phyloP scores from a whole-genome alignment of 768 basidiomycete species.

The Nevesoporus exiguus region DNA sequence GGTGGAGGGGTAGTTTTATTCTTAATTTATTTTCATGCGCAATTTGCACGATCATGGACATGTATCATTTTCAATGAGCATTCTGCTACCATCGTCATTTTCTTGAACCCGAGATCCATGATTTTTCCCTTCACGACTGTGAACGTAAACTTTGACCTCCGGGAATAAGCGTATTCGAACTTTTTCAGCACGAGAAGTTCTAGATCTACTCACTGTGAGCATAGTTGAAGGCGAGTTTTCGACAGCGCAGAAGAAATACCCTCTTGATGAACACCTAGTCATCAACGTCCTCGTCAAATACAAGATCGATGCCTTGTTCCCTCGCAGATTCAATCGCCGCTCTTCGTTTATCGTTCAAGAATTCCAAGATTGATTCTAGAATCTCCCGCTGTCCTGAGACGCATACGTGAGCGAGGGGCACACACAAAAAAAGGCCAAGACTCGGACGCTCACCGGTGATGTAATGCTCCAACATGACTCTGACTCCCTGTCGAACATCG shows the following conservation, averaged over 20 bases:
- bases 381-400: conserved; percentile 59
- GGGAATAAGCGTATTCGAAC: too few relatives aligned
- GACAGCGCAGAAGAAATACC: background rate
- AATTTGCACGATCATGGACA: background rate
- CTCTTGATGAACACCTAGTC: background rate
- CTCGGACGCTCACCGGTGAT: conserved; percentile 47
- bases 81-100: background rate
- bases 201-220: too few relatives aligned
- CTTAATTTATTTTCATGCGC: background rate
- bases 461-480: conserved; percentile 64
- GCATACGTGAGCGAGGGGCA: background rate
- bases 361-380: conserved; percentile 49
- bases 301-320: conserved; percentile 51
- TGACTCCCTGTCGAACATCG: conserved; percentile 52
- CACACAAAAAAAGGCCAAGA: too few relatives aligned
- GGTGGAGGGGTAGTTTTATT: background rate
- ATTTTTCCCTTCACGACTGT: background rate
- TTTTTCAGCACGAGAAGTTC: too few relatives aligned
- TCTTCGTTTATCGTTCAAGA: conserved; percentile 45
- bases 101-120: background rate
- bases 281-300: conserved; percentile 36
- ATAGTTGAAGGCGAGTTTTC: too few relatives aligned
- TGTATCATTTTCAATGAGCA: background rate
- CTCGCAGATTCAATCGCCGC: conserved; percentile 47
- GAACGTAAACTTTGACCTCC: too few relatives aligned